Base-by-base conservation (phyloP, 2,329 filamentous ascomycete species). In the Paraphaeosphaeria minitans region DNA sequence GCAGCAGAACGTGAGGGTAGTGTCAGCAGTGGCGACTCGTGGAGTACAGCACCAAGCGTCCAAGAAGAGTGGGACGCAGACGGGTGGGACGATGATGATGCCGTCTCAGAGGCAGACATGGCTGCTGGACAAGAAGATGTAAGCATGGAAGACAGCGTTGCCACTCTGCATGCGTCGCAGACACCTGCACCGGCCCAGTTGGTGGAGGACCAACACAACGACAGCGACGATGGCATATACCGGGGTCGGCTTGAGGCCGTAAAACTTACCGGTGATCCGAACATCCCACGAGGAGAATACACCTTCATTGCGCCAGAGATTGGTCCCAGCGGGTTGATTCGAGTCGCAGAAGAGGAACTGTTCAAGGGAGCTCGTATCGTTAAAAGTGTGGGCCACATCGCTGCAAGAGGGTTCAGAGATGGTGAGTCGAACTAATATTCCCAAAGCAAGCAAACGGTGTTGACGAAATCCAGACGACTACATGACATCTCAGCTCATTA, bases 201-300 rank as follows among this genome's bases (percentile, higher is more conserved):
- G 14, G 4, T 46, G 10, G 49, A 45, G 0, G 14, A 46, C 2
- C 22, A 59, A 6, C 16, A 33, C 1, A 33, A 19, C 16, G 52
- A 71, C 6, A 64, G 72, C 3, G 64, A 71, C 27, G 64, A 72
- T 6, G 57, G 55, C 14, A 79, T 86, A 1, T 87, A 90, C 64
- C 82, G 81, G 13, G 92, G 92, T 4, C 82, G 87, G 1, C 76
- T 98, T 3, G 88, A 93, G 74, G 94, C 90, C 0, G 87, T 97
- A 70, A 98, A 98, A 74, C 80, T 99, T 35, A 98, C 94, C 0
- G 94, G 94, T 0, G 94, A 99, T 70, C 87, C 89, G 0, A 96
- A 97, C 65, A 87, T 98, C 14, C 94, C 94, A 0, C 84, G 93
- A 9, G 94, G 93, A 9, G 90, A 97, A 75, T 87, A 88, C 66